Percentiles rank a stretch among this genome's conserved stretches.
These are phyloP conservation scores for Camellia oleifera DNA, from an alignment of 179 eudicot species.

Conservation along the genomic window DNA sequence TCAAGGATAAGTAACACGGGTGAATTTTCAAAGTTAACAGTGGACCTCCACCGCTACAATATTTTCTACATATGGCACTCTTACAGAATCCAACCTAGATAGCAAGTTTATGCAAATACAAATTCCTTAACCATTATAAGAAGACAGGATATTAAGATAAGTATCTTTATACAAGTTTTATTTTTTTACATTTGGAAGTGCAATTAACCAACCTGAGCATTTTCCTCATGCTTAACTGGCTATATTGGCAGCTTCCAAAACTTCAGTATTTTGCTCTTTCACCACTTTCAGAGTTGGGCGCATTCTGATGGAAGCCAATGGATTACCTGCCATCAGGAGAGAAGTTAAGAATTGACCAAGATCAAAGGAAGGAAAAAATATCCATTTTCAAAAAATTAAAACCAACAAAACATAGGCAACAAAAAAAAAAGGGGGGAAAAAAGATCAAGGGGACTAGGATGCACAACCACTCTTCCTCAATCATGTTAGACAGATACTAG, in stretches of 20 bases:
- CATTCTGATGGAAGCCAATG: background rate
- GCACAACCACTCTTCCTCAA: background rate
- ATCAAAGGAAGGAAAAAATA: slow-evolving; percentile 24
- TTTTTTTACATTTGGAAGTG: background rate
- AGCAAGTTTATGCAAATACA: background rate
- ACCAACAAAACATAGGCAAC: too few species aligned
- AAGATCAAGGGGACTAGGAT: background rate
- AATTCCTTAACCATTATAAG: background rate
- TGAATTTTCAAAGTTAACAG: too few species aligned
- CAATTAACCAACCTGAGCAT: slow-evolving; percentile 6
- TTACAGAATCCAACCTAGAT: background rate
- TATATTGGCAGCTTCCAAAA: slow-evolving; percentile 2
- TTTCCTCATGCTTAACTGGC: background rate
- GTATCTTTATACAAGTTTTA: background rate
- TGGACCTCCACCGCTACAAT: background rate
- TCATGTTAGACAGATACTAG: background rate
- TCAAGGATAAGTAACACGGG: too few species aligned
- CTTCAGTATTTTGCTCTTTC: background rate
- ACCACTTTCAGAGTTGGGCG: background rate
- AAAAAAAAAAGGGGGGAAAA: too few species aligned
- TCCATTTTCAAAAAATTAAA: too few species aligned
- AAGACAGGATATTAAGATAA: background rate
- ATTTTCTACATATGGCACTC: background rate
- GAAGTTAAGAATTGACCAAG: background rate
- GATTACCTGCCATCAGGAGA: background rate